Percentiles rank a stretch among this genome's conserved stretches.
phyloP scores from a whole-genome alignment of 225 moss, liverwort and hornwort species.

The Marchantia polymorpha region DNA sequence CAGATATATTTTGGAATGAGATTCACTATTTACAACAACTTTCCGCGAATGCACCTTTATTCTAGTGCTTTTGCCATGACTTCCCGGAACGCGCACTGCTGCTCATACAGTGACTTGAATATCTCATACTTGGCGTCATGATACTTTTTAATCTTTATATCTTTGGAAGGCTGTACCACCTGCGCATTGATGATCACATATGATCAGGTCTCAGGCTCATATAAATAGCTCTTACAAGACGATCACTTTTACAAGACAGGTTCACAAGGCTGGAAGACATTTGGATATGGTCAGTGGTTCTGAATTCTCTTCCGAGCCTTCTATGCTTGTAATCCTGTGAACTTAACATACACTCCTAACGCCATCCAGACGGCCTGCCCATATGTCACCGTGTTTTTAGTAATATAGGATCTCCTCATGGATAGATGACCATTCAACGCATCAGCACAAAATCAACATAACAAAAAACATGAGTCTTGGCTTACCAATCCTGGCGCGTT shows the following conservation, averaged over 20 bases:
- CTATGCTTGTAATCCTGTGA: no score
- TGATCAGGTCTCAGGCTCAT: not conserved
- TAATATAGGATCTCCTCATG: not conserved
- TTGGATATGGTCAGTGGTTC: no score
- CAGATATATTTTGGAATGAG: not conserved
- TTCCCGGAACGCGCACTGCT: conserved; percentile 61
- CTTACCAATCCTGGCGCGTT: conserved; percentile 89
- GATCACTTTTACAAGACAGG: no score
- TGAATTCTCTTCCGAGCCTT: no score
- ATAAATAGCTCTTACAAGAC: no score
- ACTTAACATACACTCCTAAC: no score
- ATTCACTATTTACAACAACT: conserved; percentile 9
- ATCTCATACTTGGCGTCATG: conserved; percentile 93
- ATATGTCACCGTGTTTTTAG: no score
- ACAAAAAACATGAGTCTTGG: not conserved
- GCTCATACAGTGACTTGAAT: conserved; percentile 71
- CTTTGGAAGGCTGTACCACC: conserved; percentile 76
- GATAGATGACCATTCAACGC: not conserved
- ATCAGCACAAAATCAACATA: not conserved
- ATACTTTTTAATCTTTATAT: conserved; percentile 71
- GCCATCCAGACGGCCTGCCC: no score
- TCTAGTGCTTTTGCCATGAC: conserved; percentile 56
- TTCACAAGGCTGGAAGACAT: no score
- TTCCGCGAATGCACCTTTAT: conserved; percentile 1
- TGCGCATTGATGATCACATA: conserved; percentile 18